Evolutionary conservation across 768 basidiomycete species (phyloP).

Genomic region (Boletus coccyginus): DNA sequence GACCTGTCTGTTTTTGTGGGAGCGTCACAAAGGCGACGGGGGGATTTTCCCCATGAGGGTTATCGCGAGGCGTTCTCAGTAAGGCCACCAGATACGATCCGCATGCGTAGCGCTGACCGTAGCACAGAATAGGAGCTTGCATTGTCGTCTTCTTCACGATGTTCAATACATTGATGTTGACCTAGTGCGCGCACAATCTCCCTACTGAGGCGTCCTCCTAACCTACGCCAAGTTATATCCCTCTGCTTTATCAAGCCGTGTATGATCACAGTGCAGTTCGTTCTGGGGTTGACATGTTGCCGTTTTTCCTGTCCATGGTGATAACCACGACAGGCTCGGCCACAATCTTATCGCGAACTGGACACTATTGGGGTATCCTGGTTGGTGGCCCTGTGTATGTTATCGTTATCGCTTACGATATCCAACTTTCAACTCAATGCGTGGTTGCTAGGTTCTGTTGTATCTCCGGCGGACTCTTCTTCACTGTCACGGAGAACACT

Average conservation of each 20-base stretch:
- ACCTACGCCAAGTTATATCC: conserved; percentile 12
- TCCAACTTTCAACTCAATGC: not conserved
- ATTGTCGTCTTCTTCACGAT: conserved; percentile 13
- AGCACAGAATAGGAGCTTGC: conserved; percentile 5
- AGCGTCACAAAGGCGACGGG: conserved; percentile 6
- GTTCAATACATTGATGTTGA: conserved; percentile 9
- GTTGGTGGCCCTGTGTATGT: conserved; percentile 13
- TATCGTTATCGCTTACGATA: not conserved
- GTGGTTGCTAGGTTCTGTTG: conserved; percentile 9
- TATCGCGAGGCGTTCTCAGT: conserved; percentile 9
- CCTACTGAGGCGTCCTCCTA: not conserved
- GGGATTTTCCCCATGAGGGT: conserved; percentile 8
- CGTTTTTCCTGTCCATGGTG: conserved; percentile 14
- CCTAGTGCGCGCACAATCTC: conserved; percentile 1
- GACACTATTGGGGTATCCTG: conserved; percentile 15
- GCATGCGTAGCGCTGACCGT: not conserved
- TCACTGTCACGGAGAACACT: conserved; percentile 8
- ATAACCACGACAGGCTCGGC: conserved; percentile 7
- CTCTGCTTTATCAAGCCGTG: conserved; percentile 20
- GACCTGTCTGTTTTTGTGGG: conserved; percentile 5
- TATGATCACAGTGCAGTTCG: conserved; percentile 16
- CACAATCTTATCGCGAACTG: conserved; percentile 8
- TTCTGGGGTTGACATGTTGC: conserved; percentile 23
- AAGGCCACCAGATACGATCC: not conserved
- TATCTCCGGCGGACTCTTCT: conserved; percentile 12